Conservation (phyloP, 768 basidiomycete genomes). For the Tephrocybe sp. region DNA sequence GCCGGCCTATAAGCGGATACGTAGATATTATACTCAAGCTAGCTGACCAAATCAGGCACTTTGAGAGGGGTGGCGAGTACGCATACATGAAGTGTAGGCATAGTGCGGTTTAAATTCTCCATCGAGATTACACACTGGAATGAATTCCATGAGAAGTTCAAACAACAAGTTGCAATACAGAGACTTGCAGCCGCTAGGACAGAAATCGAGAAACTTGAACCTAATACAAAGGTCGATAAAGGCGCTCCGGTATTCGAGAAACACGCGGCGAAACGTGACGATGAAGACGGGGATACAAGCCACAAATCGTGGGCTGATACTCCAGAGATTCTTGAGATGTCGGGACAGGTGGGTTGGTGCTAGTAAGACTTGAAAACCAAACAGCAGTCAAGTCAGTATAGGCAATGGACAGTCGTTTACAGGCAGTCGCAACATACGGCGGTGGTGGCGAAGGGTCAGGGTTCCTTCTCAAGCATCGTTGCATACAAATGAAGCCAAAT, state of each 20-base stretch:
- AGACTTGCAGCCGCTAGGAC: no score
- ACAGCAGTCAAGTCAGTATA: neutral
- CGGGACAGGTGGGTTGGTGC: neutral
- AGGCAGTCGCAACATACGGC: slow-evolving; percentile 12
- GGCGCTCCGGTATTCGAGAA: slow-evolving; percentile 50
- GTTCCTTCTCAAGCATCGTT: slow-evolving; percentile 1
- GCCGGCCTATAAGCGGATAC: no score
- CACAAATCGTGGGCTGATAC: neutral
- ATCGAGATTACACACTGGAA: no score
- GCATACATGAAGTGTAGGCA: no score
- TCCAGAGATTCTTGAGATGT: neutral
- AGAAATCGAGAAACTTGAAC: neutral
- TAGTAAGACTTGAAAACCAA: neutral
- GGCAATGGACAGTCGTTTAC: neutral
- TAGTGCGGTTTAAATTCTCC: no score
- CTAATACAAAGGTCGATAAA: slow-evolving; percentile 28
- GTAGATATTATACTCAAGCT: no score
- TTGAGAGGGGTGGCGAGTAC: no score
- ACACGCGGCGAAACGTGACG: slow-evolving; percentile 21
- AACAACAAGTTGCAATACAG: no score
- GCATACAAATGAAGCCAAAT: slow-evolving; percentile 10
- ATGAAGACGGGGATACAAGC: slow-evolving; percentile 4
- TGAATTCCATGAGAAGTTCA: no score
- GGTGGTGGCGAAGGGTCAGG: neutral
- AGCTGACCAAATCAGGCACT: no score